Base-by-base conservation (phyloP, 2,329 filamentous ascomycete species). In the Aureobasidium namibiae region DNA sequence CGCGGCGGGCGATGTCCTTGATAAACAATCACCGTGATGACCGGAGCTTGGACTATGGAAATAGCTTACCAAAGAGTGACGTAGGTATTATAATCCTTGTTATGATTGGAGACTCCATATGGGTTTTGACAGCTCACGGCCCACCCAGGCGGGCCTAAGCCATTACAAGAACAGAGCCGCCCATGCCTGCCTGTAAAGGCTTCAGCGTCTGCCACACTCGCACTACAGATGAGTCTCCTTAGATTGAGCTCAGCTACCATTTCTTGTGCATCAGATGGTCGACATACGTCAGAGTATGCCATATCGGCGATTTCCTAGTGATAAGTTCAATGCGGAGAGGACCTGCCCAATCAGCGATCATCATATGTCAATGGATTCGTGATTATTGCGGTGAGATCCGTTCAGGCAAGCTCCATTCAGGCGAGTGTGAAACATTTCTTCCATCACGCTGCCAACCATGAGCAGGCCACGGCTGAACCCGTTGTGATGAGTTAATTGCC, bases 51-150 rank as follows among this genome's bases (percentile, higher is more conserved):
- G 46, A 46, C 42, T 18, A 33, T 18, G 29, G 24, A 36, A 49
- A 10, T n/a, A 23, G 45, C 45, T 49, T 49, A 49, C 45, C 31
- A 36, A 50, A 50, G 36, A 34, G 46, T 50, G 46, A 50, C 46
- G 46, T 50, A 36, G 2, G 11, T 33, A 50, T 10, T 16, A 24
- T 21, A 45, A 36, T 18, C 31, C 46, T n/a, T 50, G 46, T 34
- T 36, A 11, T 34, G 45, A 36, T 50, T 24, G 46, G 46, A 18
- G 18, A 36, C 7, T 8, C 18, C 21, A 50, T 9, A 50, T 36
- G 29, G 21, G 21, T 16, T 46, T 36, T 18, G 45, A 48, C 44
- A 48, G 45, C 45, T 33, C 45, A 33, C 29, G n/a, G n/a, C 29
- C 45, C n/a, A 21, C 31, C 36, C n/a, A n/a, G n/a, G n/a, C n/a